Conservation (phyloP, 2,329 filamentous ascomycete genomes). For the Bipolaris victoriae region DNA sequence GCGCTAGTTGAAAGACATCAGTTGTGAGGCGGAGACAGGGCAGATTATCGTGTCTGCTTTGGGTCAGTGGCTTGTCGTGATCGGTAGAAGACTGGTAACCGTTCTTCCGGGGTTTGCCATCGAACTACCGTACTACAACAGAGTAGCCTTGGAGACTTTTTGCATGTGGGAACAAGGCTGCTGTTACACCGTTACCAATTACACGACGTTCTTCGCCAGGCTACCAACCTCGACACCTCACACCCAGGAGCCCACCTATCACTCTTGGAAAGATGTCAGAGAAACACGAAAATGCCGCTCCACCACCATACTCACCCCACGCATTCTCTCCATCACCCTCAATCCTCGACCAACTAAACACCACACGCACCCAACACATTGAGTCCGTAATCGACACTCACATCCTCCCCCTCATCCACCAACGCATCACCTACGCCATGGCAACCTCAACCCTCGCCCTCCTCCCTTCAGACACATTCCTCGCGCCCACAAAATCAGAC, state of each 20-base stretch:
- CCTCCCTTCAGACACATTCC: conserved; percentile 51
- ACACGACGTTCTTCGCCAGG: not conserved
- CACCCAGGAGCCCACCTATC: not conserved
- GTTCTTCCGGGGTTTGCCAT: conserved; percentile 5
- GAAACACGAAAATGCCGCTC: conserved; percentile 11
- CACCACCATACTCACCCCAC: conserved; percentile 21
- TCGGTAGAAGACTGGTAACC: conserved; percentile 3
- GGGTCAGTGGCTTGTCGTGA: conserved; percentile 9
- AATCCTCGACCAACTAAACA: conserved; percentile 46
- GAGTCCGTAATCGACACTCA: conserved; percentile 47
- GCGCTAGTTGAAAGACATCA: not conserved
- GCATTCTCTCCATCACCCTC: conserved; percentile 20
- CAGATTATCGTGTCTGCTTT: not conserved
- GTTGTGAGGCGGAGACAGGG: not conserved
- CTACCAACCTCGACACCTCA: not conserved
- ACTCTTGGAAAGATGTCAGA: conserved; percentile 15
- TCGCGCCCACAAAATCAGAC: conserved; percentile 36
- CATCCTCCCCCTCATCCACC: conserved; percentile 51
- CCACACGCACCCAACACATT: conserved; percentile 51
- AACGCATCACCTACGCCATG: conserved; percentile 51
- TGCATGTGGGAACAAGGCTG: too few species aligned
- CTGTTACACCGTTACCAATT: too few species aligned
- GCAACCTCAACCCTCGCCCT: conserved; percentile 52
- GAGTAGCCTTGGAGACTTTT: too few species aligned
- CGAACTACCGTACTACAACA: not conserved